These are phyloP conservation scores for Schizochytrium sp. DNA, from an alignment of 108 stramenopile species.

Conservation along the genomic window DNA sequence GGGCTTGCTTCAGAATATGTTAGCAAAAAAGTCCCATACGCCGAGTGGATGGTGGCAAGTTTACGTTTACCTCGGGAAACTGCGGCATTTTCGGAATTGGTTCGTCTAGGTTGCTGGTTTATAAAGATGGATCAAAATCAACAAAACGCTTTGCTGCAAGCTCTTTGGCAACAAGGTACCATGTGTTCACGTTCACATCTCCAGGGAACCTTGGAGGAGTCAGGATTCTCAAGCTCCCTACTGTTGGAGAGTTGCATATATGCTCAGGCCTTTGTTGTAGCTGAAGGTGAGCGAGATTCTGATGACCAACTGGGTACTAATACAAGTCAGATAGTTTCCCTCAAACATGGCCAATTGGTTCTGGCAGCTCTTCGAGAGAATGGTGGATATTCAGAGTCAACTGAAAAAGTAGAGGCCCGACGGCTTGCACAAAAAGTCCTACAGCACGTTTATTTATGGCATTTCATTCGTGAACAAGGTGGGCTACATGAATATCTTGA, in stretches of 20 bases:
- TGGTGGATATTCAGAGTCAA: not conserved
- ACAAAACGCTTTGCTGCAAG: not conserved
- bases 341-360: not conserved
- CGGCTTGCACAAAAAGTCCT: not conserved
- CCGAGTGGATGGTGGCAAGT: not conserved
- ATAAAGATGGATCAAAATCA: not conserved
- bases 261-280: no score
- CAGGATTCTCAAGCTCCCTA: no score
- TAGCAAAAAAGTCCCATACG: not conserved
- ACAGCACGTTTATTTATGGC: not conserved
- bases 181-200: not conserved
- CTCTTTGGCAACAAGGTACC: not conserved
- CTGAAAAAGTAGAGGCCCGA: not conserved
- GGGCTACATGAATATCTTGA: not conserved
- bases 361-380: not conserved
- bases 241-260: no score
- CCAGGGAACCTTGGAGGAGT: not conserved
- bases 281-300: no score
- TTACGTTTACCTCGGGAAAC: not conserved
- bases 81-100: not conserved
- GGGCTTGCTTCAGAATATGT: not conserved
- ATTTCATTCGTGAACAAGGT: not conserved
- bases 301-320: no score
- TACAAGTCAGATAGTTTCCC: no score
- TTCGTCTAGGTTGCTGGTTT: constrained; percentile 18